These are phyloP conservation scores for Chaetomium sp. DNA, from an alignment of 2,329 filamentous ascomycete genomes.

Conservation along the genomic window DNA sequence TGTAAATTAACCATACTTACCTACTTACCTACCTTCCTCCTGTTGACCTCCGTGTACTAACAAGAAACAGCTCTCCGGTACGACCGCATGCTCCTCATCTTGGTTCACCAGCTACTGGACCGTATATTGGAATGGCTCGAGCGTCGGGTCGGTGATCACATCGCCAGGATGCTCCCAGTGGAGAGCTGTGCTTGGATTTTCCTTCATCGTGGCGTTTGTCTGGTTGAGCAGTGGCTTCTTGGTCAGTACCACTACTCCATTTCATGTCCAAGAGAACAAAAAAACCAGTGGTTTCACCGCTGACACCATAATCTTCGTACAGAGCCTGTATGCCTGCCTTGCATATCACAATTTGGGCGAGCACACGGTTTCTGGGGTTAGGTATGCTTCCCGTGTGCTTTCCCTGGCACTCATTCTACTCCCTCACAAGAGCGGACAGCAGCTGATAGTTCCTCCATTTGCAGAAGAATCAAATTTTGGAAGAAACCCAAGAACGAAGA, in stretches of 20 bases:
- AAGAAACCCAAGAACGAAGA: constrained; percentile 16
- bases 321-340: constrained; percentile 16
- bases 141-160: constrained; percentile 9
- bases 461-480: constrained; percentile 12
- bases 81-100: constrained; percentile 5
- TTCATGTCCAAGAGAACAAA: not conserved
- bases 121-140: constrained; percentile 5
- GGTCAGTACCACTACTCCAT: constrained; percentile 7
- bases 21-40: too few relatives aligned
- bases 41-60: constrained; percentile 1
- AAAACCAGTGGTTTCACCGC: constrained; percentile 1
- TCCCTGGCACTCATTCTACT: too few relatives aligned
- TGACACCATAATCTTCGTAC: constrained; percentile 6
- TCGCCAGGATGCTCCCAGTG: constrained; percentile 9
- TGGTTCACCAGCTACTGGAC: constrained; percentile 14
- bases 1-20: too few relatives aligned
- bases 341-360: constrained; percentile 13
- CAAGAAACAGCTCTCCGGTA: constrained; percentile 11
- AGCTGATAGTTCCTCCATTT: too few relatives aligned
- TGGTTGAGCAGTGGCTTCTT: constrained; percentile 16
- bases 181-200: constrained; percentile 16
- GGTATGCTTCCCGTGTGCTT: too few relatives aligned
- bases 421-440: too few relatives aligned
- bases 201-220: constrained; percentile 18
- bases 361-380: not conserved